These are phyloP conservation scores for Golubevia sp. DNA, from an alignment of 1,284 basidiomycete species.

Conservation along the genomic window DNA sequence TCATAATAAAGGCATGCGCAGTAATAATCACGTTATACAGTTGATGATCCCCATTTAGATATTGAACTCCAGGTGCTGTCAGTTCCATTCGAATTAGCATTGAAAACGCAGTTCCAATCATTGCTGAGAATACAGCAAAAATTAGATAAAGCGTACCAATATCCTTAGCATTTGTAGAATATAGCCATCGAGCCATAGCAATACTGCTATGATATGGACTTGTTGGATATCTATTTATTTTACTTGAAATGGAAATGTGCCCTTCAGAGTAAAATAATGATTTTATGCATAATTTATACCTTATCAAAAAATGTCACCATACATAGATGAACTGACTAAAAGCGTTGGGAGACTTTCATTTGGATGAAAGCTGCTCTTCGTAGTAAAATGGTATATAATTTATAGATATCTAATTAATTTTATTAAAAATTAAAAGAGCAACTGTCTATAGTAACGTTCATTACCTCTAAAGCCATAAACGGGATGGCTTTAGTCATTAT, in stretches of 20 bases:
- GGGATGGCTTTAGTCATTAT: too few species aligned
- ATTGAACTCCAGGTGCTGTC: conserved; percentile 55
- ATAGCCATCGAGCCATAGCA: conserved; percentile 53
- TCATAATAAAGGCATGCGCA: conserved; percentile 57
- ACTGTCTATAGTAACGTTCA: too few species aligned
- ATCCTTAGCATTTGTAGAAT: conserved; percentile 61
- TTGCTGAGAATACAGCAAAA: conserved; percentile 52
- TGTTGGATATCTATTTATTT: conserved; percentile 15
- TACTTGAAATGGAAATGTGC: conserved; percentile 8
- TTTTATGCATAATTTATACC: conserved; percentile 2
- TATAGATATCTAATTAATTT: too few species aligned
- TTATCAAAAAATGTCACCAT: too few species aligned
- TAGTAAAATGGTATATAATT: too few species aligned
- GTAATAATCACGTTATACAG: conserved; percentile 61
- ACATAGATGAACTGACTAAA: too few species aligned
- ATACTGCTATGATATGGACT: conserved; percentile 12
- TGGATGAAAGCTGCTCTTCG: too few species aligned
- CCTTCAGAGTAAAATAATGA: neutral
- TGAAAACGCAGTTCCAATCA: conserved; percentile 55
- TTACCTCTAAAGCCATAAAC: too few species aligned
- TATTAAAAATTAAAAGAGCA: too few species aligned
- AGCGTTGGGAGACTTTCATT: too few species aligned
- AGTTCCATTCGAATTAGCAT: conserved; percentile 56
- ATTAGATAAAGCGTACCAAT: conserved; percentile 60
- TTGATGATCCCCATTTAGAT: conserved; percentile 53